Evolutionary conservation across 805 yeast species (phyloP).

Genomic region (Debaryomyces castellii): DNA sequence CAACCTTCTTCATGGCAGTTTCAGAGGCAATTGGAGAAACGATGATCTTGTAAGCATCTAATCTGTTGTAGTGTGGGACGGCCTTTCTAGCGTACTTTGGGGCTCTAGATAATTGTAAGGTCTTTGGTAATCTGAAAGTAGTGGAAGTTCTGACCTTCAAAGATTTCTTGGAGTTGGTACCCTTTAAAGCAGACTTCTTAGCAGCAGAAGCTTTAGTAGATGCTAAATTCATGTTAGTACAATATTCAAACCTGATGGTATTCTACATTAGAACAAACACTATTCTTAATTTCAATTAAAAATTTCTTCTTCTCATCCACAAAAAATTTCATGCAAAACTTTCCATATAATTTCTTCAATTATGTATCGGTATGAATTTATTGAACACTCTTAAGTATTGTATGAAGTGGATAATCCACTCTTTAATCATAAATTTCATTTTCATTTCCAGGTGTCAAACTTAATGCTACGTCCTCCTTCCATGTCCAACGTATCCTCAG

Average conservation of each 20-base stretch:
- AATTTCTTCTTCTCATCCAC: background rate
- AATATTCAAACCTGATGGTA: background rate
- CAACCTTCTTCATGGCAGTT: conserved; percentile 99
- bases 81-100: conserved; percentile 96
- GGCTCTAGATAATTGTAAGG: conserved; percentile 87
- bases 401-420: background rate
- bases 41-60: conserved; percentile 93
- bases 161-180: conserved; percentile 88
- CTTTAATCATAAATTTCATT: background rate
- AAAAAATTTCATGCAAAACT: background rate
- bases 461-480: background rate
- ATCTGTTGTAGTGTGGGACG: conserved; percentile 96
- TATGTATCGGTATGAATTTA: no score
- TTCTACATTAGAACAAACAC: background rate
- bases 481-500: background rate
- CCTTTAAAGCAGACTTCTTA: conserved; percentile 98
- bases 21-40: conserved; percentile 95
- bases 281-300: background rate
- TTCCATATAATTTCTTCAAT: no score
- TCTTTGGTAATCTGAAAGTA: conserved; percentile 97
- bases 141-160: conserved; percentile 92
- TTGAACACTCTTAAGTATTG: no score
- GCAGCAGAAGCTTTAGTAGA: conserved; percentile 90
- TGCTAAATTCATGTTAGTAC: conserved; percentile 35
- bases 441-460: background rate